These are phyloP conservation scores for Candida pseudofarinosa DNA, from an alignment of 805 yeast genomes.

Conservation along the genomic window DNA sequence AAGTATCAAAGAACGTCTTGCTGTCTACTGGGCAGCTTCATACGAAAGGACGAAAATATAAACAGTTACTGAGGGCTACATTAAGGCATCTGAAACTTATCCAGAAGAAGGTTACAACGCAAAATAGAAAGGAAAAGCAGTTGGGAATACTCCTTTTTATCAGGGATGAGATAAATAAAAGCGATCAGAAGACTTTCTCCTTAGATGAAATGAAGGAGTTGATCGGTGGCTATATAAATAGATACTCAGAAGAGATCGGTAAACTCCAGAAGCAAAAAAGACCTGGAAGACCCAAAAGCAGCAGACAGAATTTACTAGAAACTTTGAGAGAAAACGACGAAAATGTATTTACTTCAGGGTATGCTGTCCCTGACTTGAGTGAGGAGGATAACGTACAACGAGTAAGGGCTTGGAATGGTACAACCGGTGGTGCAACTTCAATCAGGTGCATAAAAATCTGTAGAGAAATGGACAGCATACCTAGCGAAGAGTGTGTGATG, in stretches of 20 bases:
- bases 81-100: constrained; percentile 72
- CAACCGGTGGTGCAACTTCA: constrained; percentile 69
- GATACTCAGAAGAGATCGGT: constrained; percentile 77
- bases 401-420: constrained; percentile 76
- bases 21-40: constrained; percentile 61
- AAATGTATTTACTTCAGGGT: constrained; percentile 64
- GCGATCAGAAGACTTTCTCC: constrained; percentile 33
- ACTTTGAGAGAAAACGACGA: constrained; percentile 57
- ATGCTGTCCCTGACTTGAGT: constrained; percentile 66
- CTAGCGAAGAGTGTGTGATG: constrained; percentile 17
- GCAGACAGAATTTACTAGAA: constrained; percentile 64
- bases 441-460: constrained; percentile 46
- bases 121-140: constrained; percentile 58
- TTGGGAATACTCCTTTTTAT: constrained; percentile 54
- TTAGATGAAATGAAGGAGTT: constrained; percentile 58
- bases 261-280: constrained; percentile 60
- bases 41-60: constrained; percentile 86
- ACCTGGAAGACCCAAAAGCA: constrained; percentile 82
- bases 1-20: constrained; percentile 58
- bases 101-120: constrained; percentile 51
- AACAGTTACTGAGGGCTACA: constrained; percentile 81
- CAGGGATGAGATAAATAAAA: constrained; percentile 29
- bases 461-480: constrained; percentile 23
- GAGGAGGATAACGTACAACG: constrained; percentile 54
- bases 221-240: constrained; percentile 55